Conservation (phyloP, 176 grass and related monocot species). For the Poa annua region DNA sequence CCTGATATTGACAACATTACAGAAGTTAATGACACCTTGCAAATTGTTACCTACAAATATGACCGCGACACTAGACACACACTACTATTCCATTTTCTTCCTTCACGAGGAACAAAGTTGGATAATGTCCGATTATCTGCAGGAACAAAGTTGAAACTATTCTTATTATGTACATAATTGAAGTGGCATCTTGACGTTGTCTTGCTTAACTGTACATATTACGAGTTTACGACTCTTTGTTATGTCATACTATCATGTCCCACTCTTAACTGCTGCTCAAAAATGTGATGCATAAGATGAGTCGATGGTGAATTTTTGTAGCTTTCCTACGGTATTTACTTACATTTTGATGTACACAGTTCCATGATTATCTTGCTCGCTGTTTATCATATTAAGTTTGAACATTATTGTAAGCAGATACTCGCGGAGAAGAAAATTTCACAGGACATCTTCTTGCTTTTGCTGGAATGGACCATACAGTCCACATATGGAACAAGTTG, state of each 20-base stretch:
- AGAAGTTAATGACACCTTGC: background rate
- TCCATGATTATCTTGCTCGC: background rate
- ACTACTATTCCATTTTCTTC: background rate
- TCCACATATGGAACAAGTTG: conserved; percentile 53
- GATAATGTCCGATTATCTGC: background rate
- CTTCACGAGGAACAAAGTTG: background rate
- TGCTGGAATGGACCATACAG: conserved; percentile 76
- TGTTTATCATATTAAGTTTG: background rate
- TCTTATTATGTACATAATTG: background rate
- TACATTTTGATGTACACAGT: background rate
- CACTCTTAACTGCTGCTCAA: background rate
- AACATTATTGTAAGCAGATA: conserved; percentile 6
- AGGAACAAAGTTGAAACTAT: conserved; percentile 11
- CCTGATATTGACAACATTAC: background rate
- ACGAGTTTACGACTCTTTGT: background rate
- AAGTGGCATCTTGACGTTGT: background rate
- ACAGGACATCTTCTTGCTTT: conserved; percentile 85
- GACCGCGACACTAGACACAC: background rate
- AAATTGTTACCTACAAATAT: conserved; percentile 8
- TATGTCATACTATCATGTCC: background rate
- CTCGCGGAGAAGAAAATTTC: conserved; percentile 30
- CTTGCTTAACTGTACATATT: background rate
- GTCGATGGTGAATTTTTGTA: background rate
- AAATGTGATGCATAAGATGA: background rate
- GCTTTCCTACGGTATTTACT: background rate